phyloP scores from a whole-genome alignment of 805 yeast species.

The Yamadazyma insecticola region DNA sequence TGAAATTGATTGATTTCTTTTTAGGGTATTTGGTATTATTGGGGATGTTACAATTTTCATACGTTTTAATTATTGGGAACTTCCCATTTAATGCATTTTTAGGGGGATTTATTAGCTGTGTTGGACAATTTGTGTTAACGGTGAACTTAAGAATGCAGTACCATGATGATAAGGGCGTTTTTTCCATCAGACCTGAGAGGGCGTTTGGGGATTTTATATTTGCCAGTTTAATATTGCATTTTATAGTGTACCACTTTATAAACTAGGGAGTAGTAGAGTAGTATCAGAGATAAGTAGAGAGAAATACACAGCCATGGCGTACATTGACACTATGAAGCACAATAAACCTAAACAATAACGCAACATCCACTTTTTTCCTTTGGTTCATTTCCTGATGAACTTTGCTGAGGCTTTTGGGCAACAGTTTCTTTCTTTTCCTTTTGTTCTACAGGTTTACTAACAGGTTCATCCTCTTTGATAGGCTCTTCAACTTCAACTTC shows the following conservation, averaged over 20 bases:
- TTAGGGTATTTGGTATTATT: slow-evolving; percentile 66
- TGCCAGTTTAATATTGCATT: slow-evolving; percentile 86
- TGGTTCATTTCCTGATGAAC: slow-evolving; percentile 12
- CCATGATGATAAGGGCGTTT: slow-evolving; percentile 13
- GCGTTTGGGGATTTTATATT: slow-evolving; percentile 87
- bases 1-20: slow-evolving; percentile 73
- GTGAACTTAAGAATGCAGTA: slow-evolving; percentile 76
- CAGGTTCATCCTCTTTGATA: slow-evolving; percentile 6
- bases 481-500: slow-evolving; percentile 6
- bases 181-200: slow-evolving; percentile 31
- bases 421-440: slow-evolving; percentile 6
- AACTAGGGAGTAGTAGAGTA: slow-evolving; percentile 41
- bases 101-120: slow-evolving; percentile 88
- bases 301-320: no score
- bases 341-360: slow-evolving; percentile 23
- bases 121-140: slow-evolving; percentile 91
- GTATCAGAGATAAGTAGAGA: background rate
- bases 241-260: slow-evolving; percentile 84
- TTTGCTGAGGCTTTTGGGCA: slow-evolving; percentile 6
- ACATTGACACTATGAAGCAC: no score
- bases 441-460: background rate
- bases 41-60: slow-evolving; percentile 75
- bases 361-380: slow-evolving; percentile 36
- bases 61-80: slow-evolving; percentile 73
- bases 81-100: slow-evolving; percentile 97